Conservation (phyloP, 768 basidiomycete species). For the Phaeotremella skinneri region DNA sequence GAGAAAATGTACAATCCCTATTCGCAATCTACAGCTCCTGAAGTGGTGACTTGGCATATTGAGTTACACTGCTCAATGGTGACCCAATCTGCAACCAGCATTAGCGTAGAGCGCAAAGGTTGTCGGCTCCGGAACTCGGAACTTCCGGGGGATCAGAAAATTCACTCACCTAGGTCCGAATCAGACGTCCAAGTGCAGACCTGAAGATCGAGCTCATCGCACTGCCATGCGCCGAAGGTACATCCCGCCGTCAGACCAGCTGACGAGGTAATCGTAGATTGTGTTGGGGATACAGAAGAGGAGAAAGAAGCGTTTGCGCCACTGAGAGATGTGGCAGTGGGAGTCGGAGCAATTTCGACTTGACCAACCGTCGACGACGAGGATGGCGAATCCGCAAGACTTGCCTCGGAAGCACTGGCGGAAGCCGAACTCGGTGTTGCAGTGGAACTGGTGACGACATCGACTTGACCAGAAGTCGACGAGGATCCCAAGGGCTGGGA, state of each 20-base stretch:
- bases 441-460: no score
- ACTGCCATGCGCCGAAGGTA: constrained; percentile 26
- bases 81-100: constrained; percentile 14
- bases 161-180: constrained; percentile 13
- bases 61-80: constrained; percentile 8
- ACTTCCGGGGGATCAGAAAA: neutral
- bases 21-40: constrained; percentile 15
- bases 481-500: no score
- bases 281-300: neutral
- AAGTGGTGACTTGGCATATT: constrained; percentile 10
- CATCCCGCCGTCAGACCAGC: constrained; percentile 5
- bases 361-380: no score
- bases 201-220: constrained; percentile 9
- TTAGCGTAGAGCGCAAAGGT: constrained; percentile 3
- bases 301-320: neutral
- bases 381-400: no score
- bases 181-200: constrained; percentile 21
- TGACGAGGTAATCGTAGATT: neutral
- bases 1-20: neutral
- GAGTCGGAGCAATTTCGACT: no score
- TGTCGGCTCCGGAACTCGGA: no score
- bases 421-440: no score
- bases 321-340: no score
- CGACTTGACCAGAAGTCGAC: no score
- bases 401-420: no score